A percentile compares a stretch with the other conserved stretches of the same genome.
These are phyloP conservation scores for Plasmopara viticola DNA, from an alignment of 352 stramenopile genomes.

Conservation along the genomic window DNA sequence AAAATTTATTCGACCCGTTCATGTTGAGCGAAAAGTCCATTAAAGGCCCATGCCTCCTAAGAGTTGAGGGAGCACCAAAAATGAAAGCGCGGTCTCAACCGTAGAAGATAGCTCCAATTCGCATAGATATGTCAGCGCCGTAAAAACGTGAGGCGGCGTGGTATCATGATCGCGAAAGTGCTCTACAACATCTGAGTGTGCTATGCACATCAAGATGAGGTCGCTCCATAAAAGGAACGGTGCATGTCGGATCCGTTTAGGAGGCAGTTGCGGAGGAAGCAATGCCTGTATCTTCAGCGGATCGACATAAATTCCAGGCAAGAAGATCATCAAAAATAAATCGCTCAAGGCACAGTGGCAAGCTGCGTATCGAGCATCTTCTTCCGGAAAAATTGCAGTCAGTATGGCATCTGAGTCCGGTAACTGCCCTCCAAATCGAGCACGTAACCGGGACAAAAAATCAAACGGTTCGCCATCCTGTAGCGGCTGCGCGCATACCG, in stretches of 20 bases:
- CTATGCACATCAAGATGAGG: background rate
- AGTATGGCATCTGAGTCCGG: background rate
- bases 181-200: background rate
- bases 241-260: background rate
- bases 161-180: background rate
- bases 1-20: background rate
- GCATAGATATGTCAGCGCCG: background rate
- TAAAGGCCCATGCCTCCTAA: background rate
- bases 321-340: slow-evolving; percentile 2
- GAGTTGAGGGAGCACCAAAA: background rate
- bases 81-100: background rate
- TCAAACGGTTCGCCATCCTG: background rate
- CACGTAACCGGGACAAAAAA: background rate
- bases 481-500: background rate
- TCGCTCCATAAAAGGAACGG: slow-evolving; percentile 1
- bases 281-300: background rate
- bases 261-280: background rate
- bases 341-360: slow-evolving; percentile 1
- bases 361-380: background rate
- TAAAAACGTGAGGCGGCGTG: background rate
- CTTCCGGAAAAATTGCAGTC: background rate
- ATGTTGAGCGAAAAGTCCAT: too few species aligned
- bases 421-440: background rate
- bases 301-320: background rate
- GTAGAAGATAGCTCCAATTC: background rate